Evolutionary conservation across 2,329 filamentous ascomycete genomes (phyloP).

Genomic region (Xylaria sp.): DNA sequence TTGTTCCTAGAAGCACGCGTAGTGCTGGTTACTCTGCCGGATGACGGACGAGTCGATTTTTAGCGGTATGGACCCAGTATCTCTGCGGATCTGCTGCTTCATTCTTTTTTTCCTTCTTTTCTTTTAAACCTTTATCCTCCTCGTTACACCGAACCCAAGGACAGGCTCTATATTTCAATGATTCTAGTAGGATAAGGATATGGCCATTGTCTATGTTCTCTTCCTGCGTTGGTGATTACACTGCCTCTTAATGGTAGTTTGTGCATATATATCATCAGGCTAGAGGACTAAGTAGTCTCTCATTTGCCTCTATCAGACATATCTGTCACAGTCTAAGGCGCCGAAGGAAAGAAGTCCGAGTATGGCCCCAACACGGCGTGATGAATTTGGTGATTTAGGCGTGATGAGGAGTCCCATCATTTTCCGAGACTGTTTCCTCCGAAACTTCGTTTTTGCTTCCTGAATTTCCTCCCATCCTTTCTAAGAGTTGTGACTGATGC

Average conservation of each 20-base stretch:
- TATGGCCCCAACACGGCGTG: neutral
- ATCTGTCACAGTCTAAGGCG: neutral
- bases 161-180: constrained; percentile 5
- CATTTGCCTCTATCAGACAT: neutral
- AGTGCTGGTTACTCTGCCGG: constrained; percentile 8
- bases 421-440: neutral
- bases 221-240: constrained; percentile 20
- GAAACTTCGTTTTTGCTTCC: neutral
- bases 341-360: neutral
- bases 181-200: constrained; percentile 27
- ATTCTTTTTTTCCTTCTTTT: neutral
- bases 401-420: neutral
- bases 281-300: neutral
- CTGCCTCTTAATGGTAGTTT: neutral
- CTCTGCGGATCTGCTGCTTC: neutral
- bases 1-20: constrained; percentile 7
- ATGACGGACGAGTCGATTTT: constrained; percentile 12
- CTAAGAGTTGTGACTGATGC: constrained; percentile 34
- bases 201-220: constrained; percentile 28
- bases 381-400: neutral
- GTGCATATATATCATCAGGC: neutral
- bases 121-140: no score
- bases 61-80: neutral
- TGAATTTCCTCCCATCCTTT: neutral
- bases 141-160: neutral